Conservation (phyloP, 108 stramenopile genomes). For the Skeletonema potamos region DNA sequence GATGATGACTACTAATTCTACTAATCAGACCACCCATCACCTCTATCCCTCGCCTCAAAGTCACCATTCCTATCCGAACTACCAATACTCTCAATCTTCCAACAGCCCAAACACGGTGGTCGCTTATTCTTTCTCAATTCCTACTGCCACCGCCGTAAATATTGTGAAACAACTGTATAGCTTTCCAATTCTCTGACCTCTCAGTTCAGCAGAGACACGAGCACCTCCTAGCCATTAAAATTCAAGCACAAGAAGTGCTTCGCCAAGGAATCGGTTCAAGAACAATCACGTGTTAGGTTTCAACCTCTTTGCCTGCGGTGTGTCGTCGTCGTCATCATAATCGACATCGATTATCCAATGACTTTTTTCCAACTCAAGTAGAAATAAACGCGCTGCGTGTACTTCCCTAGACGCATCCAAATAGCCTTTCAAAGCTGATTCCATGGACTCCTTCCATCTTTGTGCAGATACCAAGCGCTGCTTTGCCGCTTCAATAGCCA, state of each 20-base stretch:
- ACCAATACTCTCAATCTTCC: constrained; percentile 47
- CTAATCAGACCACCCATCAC: constrained; percentile 16
- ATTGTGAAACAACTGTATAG: too few species aligned
- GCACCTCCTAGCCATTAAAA: too few species aligned
- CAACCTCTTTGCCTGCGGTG: not conserved
- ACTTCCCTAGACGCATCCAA: not conserved
- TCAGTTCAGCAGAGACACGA: too few species aligned
- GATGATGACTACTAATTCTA: too few species aligned
- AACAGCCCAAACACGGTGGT: constrained; percentile 41
- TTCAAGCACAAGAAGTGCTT: too few species aligned
- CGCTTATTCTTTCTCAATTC: constrained; percentile 44
- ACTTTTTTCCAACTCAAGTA: not conserved
- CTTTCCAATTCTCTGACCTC: too few species aligned
- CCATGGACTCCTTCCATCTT: constrained; percentile 1
- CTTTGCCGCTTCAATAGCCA: constrained; percentile 3
- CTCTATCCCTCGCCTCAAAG: constrained; percentile 41
- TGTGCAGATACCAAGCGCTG: not conserved
- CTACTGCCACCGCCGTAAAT: constrained; percentile 58
- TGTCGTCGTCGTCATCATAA: not conserved
- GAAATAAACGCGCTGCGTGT: not conserved
- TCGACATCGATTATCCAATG: not conserved
- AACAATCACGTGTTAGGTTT: not conserved
- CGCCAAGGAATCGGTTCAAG: too few species aligned
- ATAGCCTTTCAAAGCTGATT: not conserved
- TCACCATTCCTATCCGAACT: constrained; percentile 52